These are phyloP conservation scores for Phytophthora ramorum DNA, from an alignment of 352 stramenopile species.

Conservation along the genomic window DNA sequence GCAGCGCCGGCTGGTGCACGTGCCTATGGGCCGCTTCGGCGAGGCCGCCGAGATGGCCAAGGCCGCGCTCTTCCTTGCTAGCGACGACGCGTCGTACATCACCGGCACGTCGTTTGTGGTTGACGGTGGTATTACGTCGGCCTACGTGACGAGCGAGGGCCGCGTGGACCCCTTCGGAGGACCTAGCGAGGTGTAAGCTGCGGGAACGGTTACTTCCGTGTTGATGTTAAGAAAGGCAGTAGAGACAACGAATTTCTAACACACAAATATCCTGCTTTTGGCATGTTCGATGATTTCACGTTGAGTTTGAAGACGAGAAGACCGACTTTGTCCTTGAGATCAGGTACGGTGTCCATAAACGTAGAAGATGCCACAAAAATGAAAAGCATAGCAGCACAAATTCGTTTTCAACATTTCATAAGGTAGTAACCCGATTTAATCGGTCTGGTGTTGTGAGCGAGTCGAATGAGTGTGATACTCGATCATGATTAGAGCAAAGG, in stretches of 20 bases:
- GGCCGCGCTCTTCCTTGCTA: slow-evolving; percentile 86
- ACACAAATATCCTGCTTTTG: slow-evolving; percentile 14
- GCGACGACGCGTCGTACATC: slow-evolving; percentile 87
- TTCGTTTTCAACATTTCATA: slow-evolving; percentile 3
- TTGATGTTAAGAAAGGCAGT: slow-evolving; percentile 20
- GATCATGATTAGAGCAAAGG: not conserved
- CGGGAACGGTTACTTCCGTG: slow-evolving; percentile 3
- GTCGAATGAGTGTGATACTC: not conserved
- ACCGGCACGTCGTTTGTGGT: slow-evolving; percentile 89
- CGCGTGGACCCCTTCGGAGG: slow-evolving; percentile 85
- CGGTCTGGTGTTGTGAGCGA: not conserved
- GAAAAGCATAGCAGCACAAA: no score
- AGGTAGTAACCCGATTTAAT: no score
- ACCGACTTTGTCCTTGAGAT: no score
- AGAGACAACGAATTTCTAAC: slow-evolving; percentile 17
- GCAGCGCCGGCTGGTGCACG: slow-evolving; percentile 85
- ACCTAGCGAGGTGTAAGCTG: slow-evolving; percentile 71
- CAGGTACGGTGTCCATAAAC: no score
- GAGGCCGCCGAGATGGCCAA: slow-evolving; percentile 90
- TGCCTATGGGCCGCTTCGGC: slow-evolving; percentile 89
- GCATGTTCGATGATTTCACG: slow-evolving; percentile 6
- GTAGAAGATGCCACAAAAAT: no score
- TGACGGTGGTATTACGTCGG: slow-evolving; percentile 88
- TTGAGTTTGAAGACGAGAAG: not conserved
- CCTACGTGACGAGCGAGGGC: slow-evolving; percentile 85